Percentiles rank a stretch among this genome's conserved stretches.
These are phyloP conservation scores for Pseudogymnoascus sp. DNA, from an alignment of 2,329 filamentous ascomycete species.

Conservation along the genomic window DNA sequence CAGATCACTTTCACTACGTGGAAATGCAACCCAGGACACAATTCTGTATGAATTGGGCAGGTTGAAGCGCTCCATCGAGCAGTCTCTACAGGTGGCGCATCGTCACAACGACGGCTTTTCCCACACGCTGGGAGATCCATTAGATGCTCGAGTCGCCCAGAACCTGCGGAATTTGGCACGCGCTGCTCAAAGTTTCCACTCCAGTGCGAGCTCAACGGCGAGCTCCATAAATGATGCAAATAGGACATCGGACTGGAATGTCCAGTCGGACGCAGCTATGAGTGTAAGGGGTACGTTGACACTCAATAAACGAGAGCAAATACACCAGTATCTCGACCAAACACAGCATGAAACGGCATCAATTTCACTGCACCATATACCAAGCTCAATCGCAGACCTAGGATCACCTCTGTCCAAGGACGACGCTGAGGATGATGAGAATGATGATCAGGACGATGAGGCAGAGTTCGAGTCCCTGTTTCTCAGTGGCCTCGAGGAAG, in stretches of 20 bases:
- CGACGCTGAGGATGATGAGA: slow-evolving; percentile 8
- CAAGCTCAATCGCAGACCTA: neutral
- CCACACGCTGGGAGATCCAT: slow-evolving; percentile 7
- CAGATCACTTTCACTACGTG: slow-evolving; percentile 15
- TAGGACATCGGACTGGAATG: slow-evolving; percentile 2
- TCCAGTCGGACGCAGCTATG: slow-evolving; percentile 1
- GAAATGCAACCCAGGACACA: slow-evolving; percentile 15
- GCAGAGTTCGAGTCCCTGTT: slow-evolving; percentile 17
- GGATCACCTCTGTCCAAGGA: neutral
- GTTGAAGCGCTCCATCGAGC: slow-evolving; percentile 19
- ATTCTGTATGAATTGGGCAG: slow-evolving; percentile 16
- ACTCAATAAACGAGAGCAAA: slow-evolving; percentile 13
- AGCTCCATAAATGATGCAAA: slow-evolving; percentile 14
- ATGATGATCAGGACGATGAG: slow-evolving; percentile 14
- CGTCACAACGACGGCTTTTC: slow-evolving; percentile 12
- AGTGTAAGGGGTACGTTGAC: slow-evolving; percentile 11
- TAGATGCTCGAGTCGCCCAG: slow-evolving; percentile 12
- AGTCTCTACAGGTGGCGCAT: slow-evolving; percentile 16
- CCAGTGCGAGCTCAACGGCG: slow-evolving; percentile 19
- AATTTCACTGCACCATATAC: neutral
- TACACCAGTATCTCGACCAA: slow-evolving; percentile 14
- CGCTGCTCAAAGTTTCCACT: slow-evolving; percentile 22
- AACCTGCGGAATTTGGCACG: slow-evolving; percentile 20
- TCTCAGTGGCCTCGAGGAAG: slow-evolving; percentile 18
- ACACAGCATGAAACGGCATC: neutral